Base-by-base conservation (phyloP, 192 early-diverging fungal species). In the Umbelopsis sp. region DNA sequence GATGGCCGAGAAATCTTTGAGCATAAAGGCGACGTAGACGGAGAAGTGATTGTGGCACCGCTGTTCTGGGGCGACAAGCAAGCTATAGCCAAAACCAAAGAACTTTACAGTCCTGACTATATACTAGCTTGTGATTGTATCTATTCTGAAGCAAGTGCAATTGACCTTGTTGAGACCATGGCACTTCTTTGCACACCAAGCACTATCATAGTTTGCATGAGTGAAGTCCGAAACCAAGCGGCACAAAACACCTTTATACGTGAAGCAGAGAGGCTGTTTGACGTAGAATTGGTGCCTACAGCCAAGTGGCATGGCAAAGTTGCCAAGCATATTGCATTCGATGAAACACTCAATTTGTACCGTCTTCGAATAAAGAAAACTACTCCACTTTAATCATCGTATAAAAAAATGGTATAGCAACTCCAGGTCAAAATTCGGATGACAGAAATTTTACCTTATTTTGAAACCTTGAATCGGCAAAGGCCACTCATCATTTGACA, bases 121-220 rank as follows among this genome's bases (percentile, higher is more conserved):
- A 72, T 80, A 13, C 68, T 80, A 8, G 78, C 78, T 1, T 75
- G 74, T 22, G 78, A 80, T 53, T 80, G 78, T 30, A 80, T 80
- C 44, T 80, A 80, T 68, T 80, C 78, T 16, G 78, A 80, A 51
- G 74, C 78, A 18, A 80, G 78, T 49, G 78, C 78, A 16, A 52
- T 73, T 22, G 78, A 71, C 33, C 53, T 80, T 41, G 78, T 76
- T 18, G 46, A 70, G 12, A 80, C 78, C 20, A 80, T 80, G 78
- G 71, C 69, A 20, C 27, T 58, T 4, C 20, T 80, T 4, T 68
- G 71, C 10, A 64, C 20, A 4, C 33, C 49, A 4, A 64, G 51
- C 11, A 80, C 78, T n/a, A 68, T 45, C 11, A 73, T 80, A 16
- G 69, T 80, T 23, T 75, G 74, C 51, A 58, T 80, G 22, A 71